Conservation (phyloP, 345 rosid species). For the Litchi chinensis region DNA sequence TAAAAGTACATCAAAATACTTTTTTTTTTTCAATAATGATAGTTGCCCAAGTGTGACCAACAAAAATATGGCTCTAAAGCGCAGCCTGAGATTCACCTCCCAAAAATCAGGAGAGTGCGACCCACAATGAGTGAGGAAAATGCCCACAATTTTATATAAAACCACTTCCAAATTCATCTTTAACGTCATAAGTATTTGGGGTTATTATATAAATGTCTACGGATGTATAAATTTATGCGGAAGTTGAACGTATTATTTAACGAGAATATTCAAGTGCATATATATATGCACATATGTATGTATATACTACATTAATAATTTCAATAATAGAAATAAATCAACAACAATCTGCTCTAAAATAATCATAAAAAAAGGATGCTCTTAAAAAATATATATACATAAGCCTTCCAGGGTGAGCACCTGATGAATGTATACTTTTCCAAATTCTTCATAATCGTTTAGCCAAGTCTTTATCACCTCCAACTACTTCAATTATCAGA, state of each 20-base stretch:
- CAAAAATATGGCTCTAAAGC: too few species aligned
- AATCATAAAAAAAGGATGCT: not conserved
- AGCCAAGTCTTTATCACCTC: conserved; percentile 2
- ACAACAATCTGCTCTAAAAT: conserved; percentile 5
- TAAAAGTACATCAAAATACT: too few species aligned
- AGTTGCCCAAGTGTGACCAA: too few species aligned
- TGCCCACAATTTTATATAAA: too few species aligned
- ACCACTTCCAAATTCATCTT: too few species aligned
- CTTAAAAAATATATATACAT: conserved; percentile 1
- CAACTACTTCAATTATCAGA: not conserved
- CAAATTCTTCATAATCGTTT: not conserved
- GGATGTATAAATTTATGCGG: not conserved
- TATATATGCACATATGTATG: not conserved
- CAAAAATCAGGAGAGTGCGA: too few species aligned
- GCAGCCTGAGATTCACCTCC: too few species aligned
- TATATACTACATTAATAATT: not conserved
- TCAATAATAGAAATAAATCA: not conserved
- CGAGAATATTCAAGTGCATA: not conserved
- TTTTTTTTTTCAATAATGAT: too few species aligned
- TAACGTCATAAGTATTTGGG: too few species aligned
- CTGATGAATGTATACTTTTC: conserved; percentile 12
- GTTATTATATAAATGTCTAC: too few species aligned
- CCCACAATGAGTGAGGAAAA: too few species aligned
- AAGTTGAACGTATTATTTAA: not conserved
- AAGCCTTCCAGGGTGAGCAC: conserved; percentile 24